phyloP scores from a whole-genome alignment of 176 grass and related monocot species.

The Otatea glauca region DNA sequence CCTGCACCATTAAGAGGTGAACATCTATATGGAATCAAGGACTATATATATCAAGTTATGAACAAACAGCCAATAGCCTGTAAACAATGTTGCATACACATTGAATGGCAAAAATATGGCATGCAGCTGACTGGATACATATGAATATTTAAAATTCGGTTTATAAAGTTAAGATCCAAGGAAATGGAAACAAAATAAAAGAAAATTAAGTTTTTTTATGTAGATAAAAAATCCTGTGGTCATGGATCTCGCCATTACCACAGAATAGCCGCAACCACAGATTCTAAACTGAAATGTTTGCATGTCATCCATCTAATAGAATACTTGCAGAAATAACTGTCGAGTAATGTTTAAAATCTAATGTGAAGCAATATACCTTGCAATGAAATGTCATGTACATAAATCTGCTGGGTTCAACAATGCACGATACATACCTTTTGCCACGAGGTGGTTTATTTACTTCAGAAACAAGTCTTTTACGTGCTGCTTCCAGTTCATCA shows the following conservation, averaged over 20 bases:
- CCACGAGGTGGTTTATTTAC: slow-evolving; percentile 92
- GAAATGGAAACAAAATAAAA: background rate
- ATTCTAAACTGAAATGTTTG: slow-evolving; percentile 29
- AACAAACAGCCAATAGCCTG: background rate
- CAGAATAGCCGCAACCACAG: background rate
- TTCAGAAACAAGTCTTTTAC: slow-evolving; percentile 82
- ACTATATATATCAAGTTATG: slow-evolving; percentile 14
- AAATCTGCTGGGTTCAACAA: slow-evolving; percentile 14
- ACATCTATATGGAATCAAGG: slow-evolving; percentile 28
- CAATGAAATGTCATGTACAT: slow-evolving; percentile 29
- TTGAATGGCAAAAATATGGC: slow-evolving; percentile 19
- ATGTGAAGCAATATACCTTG: slow-evolving; percentile 20
- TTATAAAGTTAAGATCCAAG: slow-evolving; percentile 8
- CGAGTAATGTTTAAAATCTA: slow-evolving; percentile 16
- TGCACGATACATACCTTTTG: slow-evolving; percentile 59
- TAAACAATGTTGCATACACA: slow-evolving; percentile 21
- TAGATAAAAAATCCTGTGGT: background rate
- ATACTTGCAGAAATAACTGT: slow-evolving; percentile 9
- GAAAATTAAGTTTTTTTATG: background rate
- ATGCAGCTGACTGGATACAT: slow-evolving; percentile 8
- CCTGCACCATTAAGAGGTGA: slow-evolving; percentile 51
- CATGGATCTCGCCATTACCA: background rate
- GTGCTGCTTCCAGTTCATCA: slow-evolving; percentile 79
- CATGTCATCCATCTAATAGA: slow-evolving; percentile 11
- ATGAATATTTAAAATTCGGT: slow-evolving; percentile 23